Evolutionary conservation across 192 early-diverging fungal species (phyloP).

Genomic region (Borealophlyctis nickersoniae): DNA sequence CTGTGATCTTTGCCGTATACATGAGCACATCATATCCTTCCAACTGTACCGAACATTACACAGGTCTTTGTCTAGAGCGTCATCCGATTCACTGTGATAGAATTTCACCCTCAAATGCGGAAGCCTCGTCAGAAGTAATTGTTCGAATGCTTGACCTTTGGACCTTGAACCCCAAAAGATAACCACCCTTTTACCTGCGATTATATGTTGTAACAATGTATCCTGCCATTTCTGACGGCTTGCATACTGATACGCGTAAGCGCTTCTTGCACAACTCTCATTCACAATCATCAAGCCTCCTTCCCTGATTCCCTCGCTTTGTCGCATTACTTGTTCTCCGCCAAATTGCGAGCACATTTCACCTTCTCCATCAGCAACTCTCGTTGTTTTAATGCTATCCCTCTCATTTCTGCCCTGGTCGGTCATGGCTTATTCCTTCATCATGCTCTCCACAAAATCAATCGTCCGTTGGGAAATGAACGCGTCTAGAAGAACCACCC

Average conservation of each 20-base stretch:
- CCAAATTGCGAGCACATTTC: no score
- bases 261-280: not conserved
- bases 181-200: constrained; percentile 9
- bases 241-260: constrained; percentile 9
- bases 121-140: not conserved
- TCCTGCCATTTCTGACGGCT: constrained; percentile 2
- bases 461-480: constrained; percentile 13
- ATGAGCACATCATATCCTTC: constrained; percentile 6
- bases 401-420: no score
- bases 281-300: constrained; percentile 11
- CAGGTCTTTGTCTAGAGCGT: constrained; percentile 11
- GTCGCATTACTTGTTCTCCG: no score
- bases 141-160: constrained; percentile 11
- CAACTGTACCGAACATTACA: constrained; percentile 7
- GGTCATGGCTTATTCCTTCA: not conserved
- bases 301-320: no score
- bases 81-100: constrained; percentile 8
- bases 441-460: constrained; percentile 8
- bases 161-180: constrained; percentile 11
- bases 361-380: no score
- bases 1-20: constrained; percentile 11
- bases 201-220: not conserved
- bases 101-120: constrained; percentile 7
- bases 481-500: constrained; percentile 10
- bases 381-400: no score